Evolutionary conservation across 106 monocot species (phyloP), one percentile per base, ranked within the genome.

Genomic region (Chionographis japonica): DNA sequence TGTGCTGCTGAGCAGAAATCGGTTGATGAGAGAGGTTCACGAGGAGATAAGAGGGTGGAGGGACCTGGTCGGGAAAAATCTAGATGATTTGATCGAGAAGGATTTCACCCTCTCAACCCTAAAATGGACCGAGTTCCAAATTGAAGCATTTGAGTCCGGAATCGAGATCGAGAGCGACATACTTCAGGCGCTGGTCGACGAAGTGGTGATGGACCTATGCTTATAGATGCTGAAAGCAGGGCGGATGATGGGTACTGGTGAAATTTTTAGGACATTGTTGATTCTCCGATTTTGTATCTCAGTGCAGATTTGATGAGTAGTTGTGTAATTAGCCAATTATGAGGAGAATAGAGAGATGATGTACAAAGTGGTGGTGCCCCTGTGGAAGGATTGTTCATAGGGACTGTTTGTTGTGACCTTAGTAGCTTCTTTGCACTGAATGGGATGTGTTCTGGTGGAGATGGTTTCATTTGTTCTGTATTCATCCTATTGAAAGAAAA

Each of bases 131-230:
- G 38, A 56, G 12, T 89, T 70, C 61, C 73, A 79, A 12, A 38
- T 19, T 8, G 86, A 95, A 69, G 80, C 63, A 58, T 83, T 80
- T 72, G 84, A 79, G 65, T 69, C 67, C 13, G 83, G 84, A 6
- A 70, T 73, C 0, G 80, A 86, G 51, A 78, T 97, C 40, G 86
- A 85, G 66, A 68, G 43, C 27, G 63, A 69, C 36, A 73, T 97
- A 60, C 78, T 97, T 59, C 64, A 75, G 39, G 68, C 63, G 1
- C 64, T 97, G 18, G 80, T 97, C 27, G 73, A 77, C 16, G 97
- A 92, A 63, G 60, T 81, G 8, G 73, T 81, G 12, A 37, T 71
- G 37, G 92, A 97, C 72, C 70, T 89, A 19, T 73, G 80, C 38
- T 54, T 27, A 27, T 27, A 27, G 49, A 68, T 63, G 43, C 40